Percentiles rank a stretch among this genome's conserved stretches.
phyloP scores from a whole-genome alignment of 2,329 filamentous ascomycete genomes.

The Colletotrichum abscissum region DNA sequence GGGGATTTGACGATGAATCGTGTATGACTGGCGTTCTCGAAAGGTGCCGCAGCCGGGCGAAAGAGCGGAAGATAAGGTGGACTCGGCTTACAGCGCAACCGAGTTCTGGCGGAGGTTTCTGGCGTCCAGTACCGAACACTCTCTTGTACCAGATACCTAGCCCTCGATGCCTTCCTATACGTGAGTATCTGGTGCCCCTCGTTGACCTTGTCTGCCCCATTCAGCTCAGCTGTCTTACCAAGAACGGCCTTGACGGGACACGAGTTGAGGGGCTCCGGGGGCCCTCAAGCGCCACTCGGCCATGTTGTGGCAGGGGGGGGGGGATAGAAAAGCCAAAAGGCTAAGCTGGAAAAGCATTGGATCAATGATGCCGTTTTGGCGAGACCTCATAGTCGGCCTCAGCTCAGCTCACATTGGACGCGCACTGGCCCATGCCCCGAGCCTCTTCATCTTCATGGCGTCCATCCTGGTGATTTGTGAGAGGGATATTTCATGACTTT shows the following conservation, averaged over 20 bases:
- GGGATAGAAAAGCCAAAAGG: too few species aligned
- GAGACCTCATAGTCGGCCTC: background rate
- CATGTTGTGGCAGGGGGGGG: background rate
- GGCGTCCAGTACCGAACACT: background rate
- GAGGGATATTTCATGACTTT: background rate
- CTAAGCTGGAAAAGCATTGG: background rate
- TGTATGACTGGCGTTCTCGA: constrained; percentile 9
- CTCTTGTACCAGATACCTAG: background rate
- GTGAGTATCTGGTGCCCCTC: background rate
- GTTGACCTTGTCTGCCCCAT: background rate
- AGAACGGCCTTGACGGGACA: background rate
- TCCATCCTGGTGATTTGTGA: too few species aligned
- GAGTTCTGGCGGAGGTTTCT: background rate
- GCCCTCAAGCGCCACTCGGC: background rate
- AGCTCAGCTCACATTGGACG: background rate
- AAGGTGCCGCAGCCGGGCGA: constrained; percentile 5
- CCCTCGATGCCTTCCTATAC: background rate
- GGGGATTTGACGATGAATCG: constrained; percentile 12
- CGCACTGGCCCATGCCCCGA: background rate
- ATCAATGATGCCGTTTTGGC: background rate
- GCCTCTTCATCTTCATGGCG: background rate
- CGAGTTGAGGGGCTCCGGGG: background rate
- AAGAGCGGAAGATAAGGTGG: background rate
- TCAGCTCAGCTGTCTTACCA: background rate
- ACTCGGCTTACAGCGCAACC: background rate